These are phyloP conservation scores for Globisporangium apiculatum DNA, from an alignment of 352 stramenopile genomes.

Conservation along the genomic window DNA sequence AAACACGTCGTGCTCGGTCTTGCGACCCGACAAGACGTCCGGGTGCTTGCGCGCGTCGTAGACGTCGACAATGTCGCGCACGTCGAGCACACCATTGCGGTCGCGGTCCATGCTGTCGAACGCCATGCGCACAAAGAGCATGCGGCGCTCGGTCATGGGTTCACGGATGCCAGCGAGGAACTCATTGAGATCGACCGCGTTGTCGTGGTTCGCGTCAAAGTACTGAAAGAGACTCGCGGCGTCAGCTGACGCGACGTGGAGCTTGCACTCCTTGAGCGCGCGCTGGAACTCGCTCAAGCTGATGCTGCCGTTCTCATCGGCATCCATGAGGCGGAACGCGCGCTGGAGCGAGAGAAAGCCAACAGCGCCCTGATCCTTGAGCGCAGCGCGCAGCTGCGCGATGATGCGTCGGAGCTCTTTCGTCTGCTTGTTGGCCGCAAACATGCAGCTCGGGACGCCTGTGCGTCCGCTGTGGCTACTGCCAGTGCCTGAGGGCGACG, in stretches of 20 bases:
- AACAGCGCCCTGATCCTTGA: conserved; percentile 57
- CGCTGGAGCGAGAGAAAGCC: conserved; percentile 76
- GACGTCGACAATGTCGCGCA: conserved; percentile 53
- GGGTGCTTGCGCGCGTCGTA: conserved; percentile 85
- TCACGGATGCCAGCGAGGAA: conserved; percentile 81
- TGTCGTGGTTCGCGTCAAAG: conserved; percentile 85
- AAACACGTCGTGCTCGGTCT: conserved; percentile 74
- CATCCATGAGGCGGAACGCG: conserved; percentile 68
- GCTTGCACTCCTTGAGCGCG: conserved; percentile 48
- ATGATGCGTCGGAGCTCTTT: conserved; percentile 62
- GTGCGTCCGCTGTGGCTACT: conserved; percentile 2
- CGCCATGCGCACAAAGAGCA: conserved; percentile 77
- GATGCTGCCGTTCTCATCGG: conserved; percentile 61
- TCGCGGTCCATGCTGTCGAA: conserved; percentile 86
- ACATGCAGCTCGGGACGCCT: conserved; percentile 7
- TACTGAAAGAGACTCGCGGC: conserved; percentile 66
- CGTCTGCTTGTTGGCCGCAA: conserved; percentile 31
- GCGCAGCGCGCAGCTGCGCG: conserved; percentile 29
- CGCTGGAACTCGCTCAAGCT: conserved; percentile 71
- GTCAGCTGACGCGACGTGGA: conserved; percentile 44
- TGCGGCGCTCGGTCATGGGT: conserved; percentile 69
- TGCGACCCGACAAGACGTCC: conserved; percentile 69
- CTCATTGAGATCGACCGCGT: conserved; percentile 75
- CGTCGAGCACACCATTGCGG: conserved; percentile 63
- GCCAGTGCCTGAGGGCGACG: neutral